A percentile compares a stretch with the other conserved stretches of the same genome.
Evolutionary conservation across 2,329 filamentous ascomycete species (phyloP).

Genomic region (Plectosphaerella sp.): DNA sequence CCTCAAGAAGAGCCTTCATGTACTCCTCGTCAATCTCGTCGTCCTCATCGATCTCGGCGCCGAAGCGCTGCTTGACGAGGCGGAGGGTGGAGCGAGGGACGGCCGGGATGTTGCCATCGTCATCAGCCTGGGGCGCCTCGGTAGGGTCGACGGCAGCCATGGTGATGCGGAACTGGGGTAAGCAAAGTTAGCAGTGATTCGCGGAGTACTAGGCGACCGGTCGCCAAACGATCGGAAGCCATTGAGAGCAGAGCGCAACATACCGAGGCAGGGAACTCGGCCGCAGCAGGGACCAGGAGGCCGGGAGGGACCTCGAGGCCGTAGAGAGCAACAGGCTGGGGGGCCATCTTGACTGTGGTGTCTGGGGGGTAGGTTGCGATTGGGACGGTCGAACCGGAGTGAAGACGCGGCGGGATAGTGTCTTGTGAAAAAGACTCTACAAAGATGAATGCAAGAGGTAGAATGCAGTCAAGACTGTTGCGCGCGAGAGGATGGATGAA

Average conservation of each 20-base stretch:
- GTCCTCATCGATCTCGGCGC: slow-evolving; percentile 50
- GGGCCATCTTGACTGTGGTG: slow-evolving; percentile 41
- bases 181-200: slow-evolving; percentile 20
- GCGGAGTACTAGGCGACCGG: not conserved
- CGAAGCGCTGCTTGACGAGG: slow-evolving; percentile 71
- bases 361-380: slow-evolving; percentile 1
- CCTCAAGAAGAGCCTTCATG: slow-evolving; percentile 49
- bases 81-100: slow-evolving; percentile 82
- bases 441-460: slow-evolving; percentile 8
- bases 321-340: slow-evolving; percentile 74
- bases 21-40: slow-evolving; percentile 66
- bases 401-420: not conserved
- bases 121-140: slow-evolving; percentile 64
- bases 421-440: slow-evolving; percentile 8
- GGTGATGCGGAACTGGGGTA: slow-evolving; percentile 86
- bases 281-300: slow-evolving; percentile 72
- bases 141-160: slow-evolving; percentile 97
- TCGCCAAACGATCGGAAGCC: not conserved
- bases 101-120: slow-evolving; percentile 54
- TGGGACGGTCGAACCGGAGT: not conserved
- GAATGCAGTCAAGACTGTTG: not conserved
- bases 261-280: slow-evolving; percentile 80
- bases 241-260: slow-evolving; percentile 30
- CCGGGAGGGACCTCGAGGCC: slow-evolving; percentile 87
- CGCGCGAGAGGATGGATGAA: not conserved